Conservation (phyloP, 2,329 filamentous ascomycete genomes). For the Clonostachys byssicola region DNA sequence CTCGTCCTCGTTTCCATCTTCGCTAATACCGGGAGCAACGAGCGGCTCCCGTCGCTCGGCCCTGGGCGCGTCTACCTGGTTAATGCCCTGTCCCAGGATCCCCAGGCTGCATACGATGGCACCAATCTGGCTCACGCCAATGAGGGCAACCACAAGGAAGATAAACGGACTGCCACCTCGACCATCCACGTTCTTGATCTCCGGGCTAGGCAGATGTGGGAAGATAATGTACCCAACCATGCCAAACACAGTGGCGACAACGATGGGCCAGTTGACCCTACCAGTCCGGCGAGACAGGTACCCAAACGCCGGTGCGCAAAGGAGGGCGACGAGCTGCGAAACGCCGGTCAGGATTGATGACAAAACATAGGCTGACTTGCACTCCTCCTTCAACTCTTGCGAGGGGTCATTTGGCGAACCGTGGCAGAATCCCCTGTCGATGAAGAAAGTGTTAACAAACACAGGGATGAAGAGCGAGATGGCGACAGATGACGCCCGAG, state of each 20-base stretch:
- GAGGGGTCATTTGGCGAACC: conserved; percentile 59
- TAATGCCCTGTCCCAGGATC: conserved; percentile 75
- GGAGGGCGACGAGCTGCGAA: conserved; percentile 79
- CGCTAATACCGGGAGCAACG: conserved; percentile 11
- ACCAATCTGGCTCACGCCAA: conserved; percentile 92
- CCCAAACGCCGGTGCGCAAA: conserved; percentile 84
- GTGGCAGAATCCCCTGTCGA: conserved; percentile 73
- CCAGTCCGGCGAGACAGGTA: conserved; percentile 70
- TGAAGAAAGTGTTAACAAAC: conserved; percentile 88
- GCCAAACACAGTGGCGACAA: conserved; percentile 68
- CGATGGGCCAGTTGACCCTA: conserved; percentile 68
- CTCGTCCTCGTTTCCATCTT: conserved; percentile 14
- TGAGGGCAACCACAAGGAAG: conserved; percentile 72
- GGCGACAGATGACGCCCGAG: conserved; percentile 87
- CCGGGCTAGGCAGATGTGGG: conserved; percentile 71
- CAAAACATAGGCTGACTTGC: conserved; percentile 80
- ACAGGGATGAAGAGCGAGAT: conserved; percentile 94
- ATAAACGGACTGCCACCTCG: conserved; percentile 65
- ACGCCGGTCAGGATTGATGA: conserved; percentile 84
- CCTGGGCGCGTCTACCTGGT: conserved; percentile 42
- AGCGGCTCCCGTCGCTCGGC: conserved; percentile 14
- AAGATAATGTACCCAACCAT: conserved; percentile 76
- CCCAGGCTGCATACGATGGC: conserved; percentile 95
- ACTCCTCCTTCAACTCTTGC: conserved; percentile 78
- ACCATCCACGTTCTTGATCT: conserved; percentile 60